Evolutionary conservation across 164 flowering plant genomes (phyloP), one percentile per base, ranked within the genome.

Genomic region (Sedum album): DNA sequence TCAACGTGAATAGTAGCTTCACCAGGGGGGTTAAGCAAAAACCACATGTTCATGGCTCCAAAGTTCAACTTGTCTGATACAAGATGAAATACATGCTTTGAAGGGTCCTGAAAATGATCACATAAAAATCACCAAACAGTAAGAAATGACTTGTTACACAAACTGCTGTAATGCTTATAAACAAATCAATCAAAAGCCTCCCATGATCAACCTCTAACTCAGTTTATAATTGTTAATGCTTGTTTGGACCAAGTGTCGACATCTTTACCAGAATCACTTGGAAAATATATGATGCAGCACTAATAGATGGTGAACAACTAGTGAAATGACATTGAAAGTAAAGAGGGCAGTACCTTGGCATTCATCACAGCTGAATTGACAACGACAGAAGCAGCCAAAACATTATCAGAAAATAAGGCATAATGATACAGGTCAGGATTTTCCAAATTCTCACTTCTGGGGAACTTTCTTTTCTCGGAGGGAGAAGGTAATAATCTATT

Each of bases 11-110:
- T 90, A n/a, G 98, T 90, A 68, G 97, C 97, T 75, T 90, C 89
- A 67, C 97, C 97, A 65, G 99, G 98, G 61, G 96, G 97, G 70
- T 95, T 95, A 76, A 89, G 75, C 64, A 95, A 75, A 77, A 95
- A 95, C 99, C 98, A 95, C 99, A 95, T 89, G 69, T 85, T 95
- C 97, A 95, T 92, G 31, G 99, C 97, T 63, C 94, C 98, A 83
- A 89, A 95, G 75, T 95, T 92, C 73, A 95, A 79, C 72, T 90
- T 92, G 78, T 95, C 99, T 15, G 91, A 87, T 10, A 95, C 99
- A 70, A 95, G 83, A 84, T 95, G 99, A 74, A 95, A 95, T 25
- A 92, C 99, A 68, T 95, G 99, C 53, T 95, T 95, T 74, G 85
- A 86, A 1, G 97, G 88, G 68, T 95, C 98, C 98, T 95, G 90